Percentiles rank a stretch among this genome's conserved stretches.
These are phyloP conservation scores for Entrophospora sp. DNA, from an alignment of 192 early-diverging fungal species.

Conservation along the genomic window DNA sequence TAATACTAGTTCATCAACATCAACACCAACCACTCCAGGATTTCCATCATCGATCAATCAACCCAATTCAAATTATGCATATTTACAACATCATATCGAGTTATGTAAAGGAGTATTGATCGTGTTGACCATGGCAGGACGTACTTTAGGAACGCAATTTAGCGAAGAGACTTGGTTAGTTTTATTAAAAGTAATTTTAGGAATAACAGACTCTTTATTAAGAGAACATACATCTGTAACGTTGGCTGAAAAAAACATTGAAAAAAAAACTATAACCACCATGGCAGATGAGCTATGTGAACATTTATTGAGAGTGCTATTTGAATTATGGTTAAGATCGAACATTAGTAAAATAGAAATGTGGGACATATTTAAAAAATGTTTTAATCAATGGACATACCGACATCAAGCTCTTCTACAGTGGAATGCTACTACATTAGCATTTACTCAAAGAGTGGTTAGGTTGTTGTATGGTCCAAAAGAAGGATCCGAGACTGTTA, in stretches of 20 bases:
- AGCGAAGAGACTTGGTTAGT: constrained; percentile 73
- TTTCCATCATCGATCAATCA: constrained; percentile 13
- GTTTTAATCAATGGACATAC: constrained; percentile 64
- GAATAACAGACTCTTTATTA: constrained; percentile 65
- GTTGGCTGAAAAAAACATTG: neutral
- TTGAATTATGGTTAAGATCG: constrained; percentile 75
- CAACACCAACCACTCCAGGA: constrained; percentile 21
- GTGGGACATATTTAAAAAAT: constrained; percentile 71
- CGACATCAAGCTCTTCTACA: constrained; percentile 60
- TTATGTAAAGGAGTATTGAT: constrained; percentile 65
- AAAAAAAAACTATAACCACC: constrained; percentile 24
- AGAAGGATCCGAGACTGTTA: constrained; percentile 53
- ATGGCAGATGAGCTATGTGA: constrained; percentile 78
- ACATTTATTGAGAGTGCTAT: constrained; percentile 58
- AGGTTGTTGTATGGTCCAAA: constrained; percentile 57
- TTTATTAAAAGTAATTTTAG: constrained; percentile 70
- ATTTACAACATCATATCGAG: constrained; percentile 52
- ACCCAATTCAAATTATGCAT: constrained; percentile 12
- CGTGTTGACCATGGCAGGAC: constrained; percentile 51
- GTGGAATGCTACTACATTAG: constrained; percentile 66
- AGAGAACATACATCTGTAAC: constrained; percentile 36
- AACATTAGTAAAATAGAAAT: constrained; percentile 54
- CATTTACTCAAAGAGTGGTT: constrained; percentile 58
- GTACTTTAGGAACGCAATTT: constrained; percentile 49
- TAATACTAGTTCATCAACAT: constrained; percentile 11